Base-by-base conservation (phyloP, 805 yeast species). In the Zygoascus bituminiphila region DNA sequence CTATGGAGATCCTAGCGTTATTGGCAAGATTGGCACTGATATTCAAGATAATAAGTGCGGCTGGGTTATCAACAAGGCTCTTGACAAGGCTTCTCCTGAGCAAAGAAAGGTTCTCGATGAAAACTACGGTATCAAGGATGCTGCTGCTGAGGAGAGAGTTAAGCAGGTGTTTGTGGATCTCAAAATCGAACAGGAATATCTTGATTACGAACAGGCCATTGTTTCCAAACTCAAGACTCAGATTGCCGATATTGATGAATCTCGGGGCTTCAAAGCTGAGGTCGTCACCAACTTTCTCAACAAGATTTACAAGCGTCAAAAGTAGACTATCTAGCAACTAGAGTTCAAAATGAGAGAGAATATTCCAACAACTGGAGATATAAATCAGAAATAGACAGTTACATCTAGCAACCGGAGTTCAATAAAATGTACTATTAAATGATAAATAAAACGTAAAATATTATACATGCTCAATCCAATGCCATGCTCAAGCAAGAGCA, bases 21-120 rank as follows among this genome's bases (percentile, higher is more conserved):
- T 89, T 63, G 99, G 99, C 54, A 93, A 93, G 75, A 88, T 93
- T 58, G 99, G 99, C 58, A 93, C 98, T 51, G 99, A 93, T 67
- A 93, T 93, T 63, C 85, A 85, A 72, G 99, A 93, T 70, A 93
- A 93, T 79, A 93, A 93, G 70, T 93, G 99, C 70, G 85, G 96
- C 40, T 93, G 99, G 99, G 81, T 93, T 48, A 78, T 93, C 61
- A 93, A 93, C 75, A 85, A 87, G 58, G 98, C 98, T 6, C 77
- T 93, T 60, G 76, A 82, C 65, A 71, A 81, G 56, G 91, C 78
- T 46, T 74, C 78, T 23, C 78, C 88, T 38, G 93, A 81, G 54
- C 97, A 93, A 73, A 84, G 97, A 68, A 67, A 73, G 57, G 51
- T 84, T 2, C 77, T 93, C 56, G 98, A 93, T 62, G 82, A 74